Conservation (phyloP, 148 eudicot species). For the Chenopodium formosanum region DNA sequence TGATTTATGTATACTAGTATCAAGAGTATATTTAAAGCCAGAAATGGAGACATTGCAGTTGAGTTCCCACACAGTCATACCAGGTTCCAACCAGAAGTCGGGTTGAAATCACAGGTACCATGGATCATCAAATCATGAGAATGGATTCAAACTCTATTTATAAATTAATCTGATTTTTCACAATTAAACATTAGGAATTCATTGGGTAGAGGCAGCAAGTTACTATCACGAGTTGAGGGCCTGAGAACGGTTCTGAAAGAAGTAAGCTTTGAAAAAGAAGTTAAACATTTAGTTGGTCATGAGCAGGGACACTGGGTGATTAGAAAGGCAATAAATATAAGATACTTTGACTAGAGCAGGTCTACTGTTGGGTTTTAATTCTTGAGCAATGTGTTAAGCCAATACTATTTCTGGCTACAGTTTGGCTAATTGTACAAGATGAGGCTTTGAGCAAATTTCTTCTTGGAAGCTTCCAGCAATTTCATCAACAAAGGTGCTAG, state of each 20-base stretch:
- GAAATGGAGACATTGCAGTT: background rate
- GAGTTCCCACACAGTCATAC: background rate
- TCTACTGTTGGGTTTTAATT: background rate
- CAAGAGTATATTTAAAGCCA: background rate
- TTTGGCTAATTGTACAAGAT: background rate
- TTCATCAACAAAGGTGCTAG: too few relatives aligned
- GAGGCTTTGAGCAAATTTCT: background rate
- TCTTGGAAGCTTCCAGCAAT: background rate
- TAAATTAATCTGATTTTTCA: background rate
- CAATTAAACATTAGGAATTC: background rate
- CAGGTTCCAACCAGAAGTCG: too few relatives aligned
- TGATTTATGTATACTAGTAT: background rate
- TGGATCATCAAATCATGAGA: background rate
- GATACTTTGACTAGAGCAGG: too few relatives aligned
- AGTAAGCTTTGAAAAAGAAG: background rate
- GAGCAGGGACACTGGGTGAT: background rate
- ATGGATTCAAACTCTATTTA: background rate
- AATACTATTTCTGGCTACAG: background rate
- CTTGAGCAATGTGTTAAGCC: background rate
- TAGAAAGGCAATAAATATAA: too few relatives aligned
- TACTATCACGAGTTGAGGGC: background rate
- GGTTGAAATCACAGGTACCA: background rate
- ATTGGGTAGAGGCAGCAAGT: background rate
- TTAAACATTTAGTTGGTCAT: background rate
- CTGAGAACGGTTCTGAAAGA: background rate